Percentiles rank a stretch among this genome's conserved stretches.
These are phyloP conservation scores for Panaeolus papilionaceus DNA, from an alignment of 768 basidiomycete species.

Conservation along the genomic window DNA sequence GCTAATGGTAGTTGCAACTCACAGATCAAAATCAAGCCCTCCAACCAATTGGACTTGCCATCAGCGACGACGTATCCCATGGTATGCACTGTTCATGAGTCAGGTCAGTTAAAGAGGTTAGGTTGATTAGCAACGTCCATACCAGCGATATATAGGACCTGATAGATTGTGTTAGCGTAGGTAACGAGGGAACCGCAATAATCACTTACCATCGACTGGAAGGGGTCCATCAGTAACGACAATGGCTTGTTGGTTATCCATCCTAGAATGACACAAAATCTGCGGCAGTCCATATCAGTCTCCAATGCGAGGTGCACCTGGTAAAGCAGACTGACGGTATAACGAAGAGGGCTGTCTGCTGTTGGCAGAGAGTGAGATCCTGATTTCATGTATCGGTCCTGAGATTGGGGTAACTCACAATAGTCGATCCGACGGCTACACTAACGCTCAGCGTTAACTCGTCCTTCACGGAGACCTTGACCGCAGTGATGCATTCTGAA, in stretches of 20 bases:
- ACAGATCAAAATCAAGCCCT: conserved; percentile 82
- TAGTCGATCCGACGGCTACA: conserved; percentile 82
- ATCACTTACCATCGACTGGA: conserved; percentile 64
- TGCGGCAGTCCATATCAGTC: conserved; percentile 29
- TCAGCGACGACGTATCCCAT: conserved; percentile 89
- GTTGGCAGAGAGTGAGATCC: conserved; percentile 8
- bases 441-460: conserved; percentile 85
- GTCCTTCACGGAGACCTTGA: conserved; percentile 87
- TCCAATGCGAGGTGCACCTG: no score
- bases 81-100: conserved; percentile 59
- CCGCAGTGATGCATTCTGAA: conserved; percentile 85
- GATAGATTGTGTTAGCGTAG: neutral
- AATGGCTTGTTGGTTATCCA: conserved; percentile 85
- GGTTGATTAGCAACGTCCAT: conserved; percentile 10
- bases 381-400: neutral
- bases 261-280: conserved; percentile 75
- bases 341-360: conserved; percentile 69
- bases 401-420: conserved; percentile 49
- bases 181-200: conserved; percentile 24
- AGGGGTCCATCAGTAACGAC: conserved; percentile 86
- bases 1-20: conserved; percentile 28
- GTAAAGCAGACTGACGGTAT: conserved; percentile 41
- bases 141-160: conserved; percentile 59
- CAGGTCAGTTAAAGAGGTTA: neutral
- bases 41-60: conserved; percentile 92